Evolutionary conservation across 202 grass and related monocot species (phyloP).

Genomic region (Saccharum hybrid): DNA sequence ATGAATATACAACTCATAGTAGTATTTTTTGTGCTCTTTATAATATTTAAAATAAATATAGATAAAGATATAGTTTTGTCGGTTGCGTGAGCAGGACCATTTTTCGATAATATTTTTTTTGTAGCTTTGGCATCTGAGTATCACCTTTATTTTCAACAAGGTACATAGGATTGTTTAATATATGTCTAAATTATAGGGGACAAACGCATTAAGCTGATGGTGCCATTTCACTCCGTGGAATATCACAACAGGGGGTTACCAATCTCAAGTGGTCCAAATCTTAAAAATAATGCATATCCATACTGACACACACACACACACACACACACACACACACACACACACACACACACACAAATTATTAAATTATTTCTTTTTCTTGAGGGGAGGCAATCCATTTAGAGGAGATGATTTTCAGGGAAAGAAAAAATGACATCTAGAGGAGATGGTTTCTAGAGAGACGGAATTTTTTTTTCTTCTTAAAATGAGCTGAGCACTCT

Average conservation of each 20-base stretch:
- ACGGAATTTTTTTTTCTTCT: not conserved
- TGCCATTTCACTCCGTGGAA: not conserved
- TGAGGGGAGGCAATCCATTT: not conserved
- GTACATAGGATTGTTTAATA: not conserved
- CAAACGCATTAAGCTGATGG: not conserved
- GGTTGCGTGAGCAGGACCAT: too few species aligned
- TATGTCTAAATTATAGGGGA: constrained; percentile 17
- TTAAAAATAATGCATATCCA: not conserved
- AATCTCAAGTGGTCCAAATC: constrained; percentile 37
- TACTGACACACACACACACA: not conserved
- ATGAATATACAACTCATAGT: too few species aligned
- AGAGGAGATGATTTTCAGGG: not conserved
- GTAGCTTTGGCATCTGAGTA: not conserved
- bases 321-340: too few species aligned
- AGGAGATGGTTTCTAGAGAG: not conserved
- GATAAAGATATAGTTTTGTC: too few species aligned
- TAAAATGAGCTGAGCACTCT: not conserved
- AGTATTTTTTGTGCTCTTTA: too few species aligned
- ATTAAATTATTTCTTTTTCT: not conserved
- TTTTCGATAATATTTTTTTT: not conserved
- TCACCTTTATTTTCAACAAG: not conserved
- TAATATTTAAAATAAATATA: too few species aligned
- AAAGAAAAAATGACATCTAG: not conserved
- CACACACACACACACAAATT: not conserved
- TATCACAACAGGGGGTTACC: not conserved